Base-by-base conservation (phyloP, 805 yeast genomes). In the Starmerella vitae region DNA sequence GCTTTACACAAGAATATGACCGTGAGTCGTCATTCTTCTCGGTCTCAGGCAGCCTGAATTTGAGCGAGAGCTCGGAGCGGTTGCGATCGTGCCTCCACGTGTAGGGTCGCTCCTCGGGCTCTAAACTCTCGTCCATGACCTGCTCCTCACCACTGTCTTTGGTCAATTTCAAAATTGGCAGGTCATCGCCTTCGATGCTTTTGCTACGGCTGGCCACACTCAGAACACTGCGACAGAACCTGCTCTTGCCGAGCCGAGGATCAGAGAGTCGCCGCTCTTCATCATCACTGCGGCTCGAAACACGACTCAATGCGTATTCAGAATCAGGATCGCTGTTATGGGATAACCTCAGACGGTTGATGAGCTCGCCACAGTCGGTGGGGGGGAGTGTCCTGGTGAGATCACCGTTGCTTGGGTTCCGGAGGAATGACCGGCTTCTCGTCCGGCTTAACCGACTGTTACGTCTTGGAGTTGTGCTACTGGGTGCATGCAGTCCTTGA, bases 341-440 rank as follows among this genome's bases (percentile, higher is more conserved):
- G 21, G 45, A 43, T 13, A 43, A 33, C 14, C 46, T 40, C 39
- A 52, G 33, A 13, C 52, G 36, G 14, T 39, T 38, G 18, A 52
- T 46, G 26, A 53, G 49, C 35, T 51, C 43, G 3, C 38, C 27
- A 25, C 45, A 35, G 19, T 34, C 25, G 1, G 42, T 26, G 25
- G 25, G 33, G 2, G 47, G 47, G 15, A 44, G 33, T 5, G 4
- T 22, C 20, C 22, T 5, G 3, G 42, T 34, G 17, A 36, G 50
- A 12, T 44, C 47, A 17, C 43, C 45, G 33, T 4, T 17, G 20
- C 38, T 38, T 20, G 18, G 22, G 12, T 8, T 19, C 13, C 36
- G 30, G 27, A 13, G 22, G 17, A 22, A 24, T 1, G 26, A 36
- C 33, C 27, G 44, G 29, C 22, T 39, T 20, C 17, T 36, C 17